These are phyloP conservation scores for Plasmodium blacklocki DNA, from an alignment of 169 alveolate genomes.

Conservation along the genomic window DNA sequence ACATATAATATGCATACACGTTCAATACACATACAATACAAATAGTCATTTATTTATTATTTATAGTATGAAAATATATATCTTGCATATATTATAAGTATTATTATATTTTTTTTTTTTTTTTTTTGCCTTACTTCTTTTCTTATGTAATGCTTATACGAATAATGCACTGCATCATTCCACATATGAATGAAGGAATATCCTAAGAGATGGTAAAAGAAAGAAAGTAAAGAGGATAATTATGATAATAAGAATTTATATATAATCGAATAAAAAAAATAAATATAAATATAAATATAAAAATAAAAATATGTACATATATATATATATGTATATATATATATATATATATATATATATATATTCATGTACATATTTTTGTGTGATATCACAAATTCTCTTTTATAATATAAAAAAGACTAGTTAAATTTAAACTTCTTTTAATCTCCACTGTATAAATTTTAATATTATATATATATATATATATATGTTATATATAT, in stretches of 20 bases:
- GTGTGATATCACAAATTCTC: neutral
- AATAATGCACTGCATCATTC: slow-evolving; percentile 78
- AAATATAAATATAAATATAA: neutral
- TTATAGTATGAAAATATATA: neutral
- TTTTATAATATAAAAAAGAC: neutral
- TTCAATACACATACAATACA: neutral
- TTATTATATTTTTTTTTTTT: neutral
- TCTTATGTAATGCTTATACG: slow-evolving; percentile 71
- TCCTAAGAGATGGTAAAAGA: slow-evolving; percentile 22
- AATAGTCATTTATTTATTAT: neutral
- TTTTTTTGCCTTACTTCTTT: slow-evolving; percentile 53
- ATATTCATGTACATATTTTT: neutral
- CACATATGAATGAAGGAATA: slow-evolving; percentile 72
- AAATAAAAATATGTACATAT: neutral
- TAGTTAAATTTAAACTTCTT: no score
- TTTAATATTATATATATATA: no score
- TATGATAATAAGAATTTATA: neutral
- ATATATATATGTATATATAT: slow-evolving; percentile 2
- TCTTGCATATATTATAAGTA: neutral
- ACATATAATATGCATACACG: neutral
- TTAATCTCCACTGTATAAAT: no score
- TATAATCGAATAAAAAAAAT: neutral
- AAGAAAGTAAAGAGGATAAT: neutral
- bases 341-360: neutral
- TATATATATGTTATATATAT: no score